Conservation (phyloP, 2,329 filamentous ascomycete genomes). For the Botrytis fragariae region DNA sequence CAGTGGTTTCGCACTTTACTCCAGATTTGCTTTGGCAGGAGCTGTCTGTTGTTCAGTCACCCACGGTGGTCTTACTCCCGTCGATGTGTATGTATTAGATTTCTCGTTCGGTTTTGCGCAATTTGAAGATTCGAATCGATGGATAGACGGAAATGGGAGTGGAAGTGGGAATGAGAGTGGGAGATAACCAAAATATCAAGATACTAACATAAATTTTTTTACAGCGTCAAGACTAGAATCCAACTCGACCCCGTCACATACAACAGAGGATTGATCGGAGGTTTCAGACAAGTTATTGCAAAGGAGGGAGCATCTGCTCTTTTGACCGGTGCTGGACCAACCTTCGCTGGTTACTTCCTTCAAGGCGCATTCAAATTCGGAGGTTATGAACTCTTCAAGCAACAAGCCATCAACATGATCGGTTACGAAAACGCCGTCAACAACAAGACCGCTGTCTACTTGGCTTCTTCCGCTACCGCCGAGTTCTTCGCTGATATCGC, state of each 20-base stretch:
- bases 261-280: constrained; percentile 83
- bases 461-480: constrained; percentile 63
- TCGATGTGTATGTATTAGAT: constrained; percentile 86
- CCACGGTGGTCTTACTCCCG: constrained; percentile 93
- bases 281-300: constrained; percentile 80
- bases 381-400: constrained; percentile 96
- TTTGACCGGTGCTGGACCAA: constrained; percentile 81
- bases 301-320: constrained; percentile 85
- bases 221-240: constrained; percentile 91
- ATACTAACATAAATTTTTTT: constrained; percentile 30
- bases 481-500: constrained; percentile 76
- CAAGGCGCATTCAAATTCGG: constrained; percentile 93
- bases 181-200: constrained; percentile 22
- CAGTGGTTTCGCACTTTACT: constrained; percentile 74
- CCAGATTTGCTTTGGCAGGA: constrained; percentile 93
- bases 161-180: constrained; percentile 21
- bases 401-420: constrained; percentile 77
- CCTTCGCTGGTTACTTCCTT: constrained; percentile 87
- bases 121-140: not conserved
- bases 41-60: constrained; percentile 98
- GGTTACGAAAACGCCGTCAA: constrained; percentile 74
- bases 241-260: constrained; percentile 88
- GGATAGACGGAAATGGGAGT: not conserved
- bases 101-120: constrained; percentile 1
- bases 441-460: constrained; percentile 80